phyloP scores from a whole-genome alignment of 2,329 filamentous ascomycete species.

The Trichophyton benhamiae region DNA sequence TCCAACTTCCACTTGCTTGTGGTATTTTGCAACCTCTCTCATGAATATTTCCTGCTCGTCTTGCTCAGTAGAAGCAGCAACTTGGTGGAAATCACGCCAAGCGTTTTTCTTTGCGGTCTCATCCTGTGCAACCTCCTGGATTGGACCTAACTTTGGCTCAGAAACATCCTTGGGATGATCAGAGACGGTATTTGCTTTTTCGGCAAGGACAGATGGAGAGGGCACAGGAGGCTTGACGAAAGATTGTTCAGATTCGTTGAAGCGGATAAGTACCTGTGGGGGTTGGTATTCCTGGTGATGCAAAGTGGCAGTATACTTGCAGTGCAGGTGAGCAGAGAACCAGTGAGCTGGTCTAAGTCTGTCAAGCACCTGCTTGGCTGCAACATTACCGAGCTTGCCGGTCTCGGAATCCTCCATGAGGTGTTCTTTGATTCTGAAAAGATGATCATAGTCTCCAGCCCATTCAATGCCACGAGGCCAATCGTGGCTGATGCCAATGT shows the following conservation, averaged over 20 bases:
- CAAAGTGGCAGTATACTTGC: conserved; percentile 58
- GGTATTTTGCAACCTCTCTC: conserved; percentile 16
- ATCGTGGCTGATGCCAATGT: conserved; percentile 86
- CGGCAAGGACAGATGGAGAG: background rate
- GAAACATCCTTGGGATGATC: background rate
- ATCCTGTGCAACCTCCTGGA: background rate
- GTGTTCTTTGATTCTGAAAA: conserved; percentile 62
- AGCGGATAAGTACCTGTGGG: background rate
- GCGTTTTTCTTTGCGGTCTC: conserved; percentile 19
- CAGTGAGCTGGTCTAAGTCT: conserved; percentile 70
- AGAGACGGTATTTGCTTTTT: background rate
- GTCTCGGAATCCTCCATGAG: conserved; percentile 65
- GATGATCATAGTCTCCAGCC: conserved; percentile 53
- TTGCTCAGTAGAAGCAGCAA: conserved; percentile 24
- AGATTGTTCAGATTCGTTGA: background rate
- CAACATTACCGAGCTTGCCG: conserved; percentile 65
- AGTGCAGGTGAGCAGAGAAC: conserved; percentile 90
- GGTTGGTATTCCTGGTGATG: conserved; percentile 7
- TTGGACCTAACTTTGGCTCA: background rate
- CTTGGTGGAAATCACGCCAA: conserved; percentile 29
- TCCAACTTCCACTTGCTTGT: conserved; percentile 9
- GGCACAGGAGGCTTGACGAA: background rate
- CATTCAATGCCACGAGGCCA: conserved; percentile 81
- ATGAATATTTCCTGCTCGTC: conserved; percentile 23
- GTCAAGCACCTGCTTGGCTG: conserved; percentile 69